Evolutionary conservation across 2,329 filamentous ascomycete species (phyloP), one percentile per base, ranked within the genome.

Genomic region (Coleophoma cylindrospora): DNA sequence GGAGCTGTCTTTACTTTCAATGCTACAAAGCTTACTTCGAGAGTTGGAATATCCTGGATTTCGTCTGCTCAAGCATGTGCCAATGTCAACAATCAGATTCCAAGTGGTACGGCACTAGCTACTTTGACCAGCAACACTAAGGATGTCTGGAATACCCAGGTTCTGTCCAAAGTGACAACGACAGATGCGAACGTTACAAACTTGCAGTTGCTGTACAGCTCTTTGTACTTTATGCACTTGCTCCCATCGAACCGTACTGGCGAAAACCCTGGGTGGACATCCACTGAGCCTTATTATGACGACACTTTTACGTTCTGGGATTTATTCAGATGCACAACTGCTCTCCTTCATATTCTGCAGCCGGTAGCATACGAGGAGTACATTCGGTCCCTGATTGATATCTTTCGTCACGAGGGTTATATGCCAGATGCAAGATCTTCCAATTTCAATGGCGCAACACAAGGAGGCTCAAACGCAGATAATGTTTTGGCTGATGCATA

Each of bases 231-330:
- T 57, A 84, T 85, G 78, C 79, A 81, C 51, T 65, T 88, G 14
- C 76, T 87, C 32, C 84, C 85, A 0, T 84, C 83, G 1, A 86
- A 89, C 61, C 80, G 83, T 54, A 87, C 84, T 0, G 84, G 83
- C 0, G 86, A 89, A 61, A 89, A 88, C 52, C 84, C 84, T 0
- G 65, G 74, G 0, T 89, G 85, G 84, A 62, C 68, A 1, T 83
- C 80, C 1, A 58, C 62, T 0, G 85, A 89, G 63, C 84, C 85
- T 2, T 87, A 86, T 59, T 89, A 86, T 59, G 81, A 86, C 51
- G 85, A 89, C 51, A 79, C 84, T 14, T 87, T 86, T 60, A 88
- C 85, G 0, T 75, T 85, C 19, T 89, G 86, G 85, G 77, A 81
- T 51, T 44, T 70, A 14, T 74, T 87, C 64, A 79, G 85, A 19